Base-by-base conservation (phyloP, 352 stramenopile species). In the Pythium scleroteichum region DNA sequence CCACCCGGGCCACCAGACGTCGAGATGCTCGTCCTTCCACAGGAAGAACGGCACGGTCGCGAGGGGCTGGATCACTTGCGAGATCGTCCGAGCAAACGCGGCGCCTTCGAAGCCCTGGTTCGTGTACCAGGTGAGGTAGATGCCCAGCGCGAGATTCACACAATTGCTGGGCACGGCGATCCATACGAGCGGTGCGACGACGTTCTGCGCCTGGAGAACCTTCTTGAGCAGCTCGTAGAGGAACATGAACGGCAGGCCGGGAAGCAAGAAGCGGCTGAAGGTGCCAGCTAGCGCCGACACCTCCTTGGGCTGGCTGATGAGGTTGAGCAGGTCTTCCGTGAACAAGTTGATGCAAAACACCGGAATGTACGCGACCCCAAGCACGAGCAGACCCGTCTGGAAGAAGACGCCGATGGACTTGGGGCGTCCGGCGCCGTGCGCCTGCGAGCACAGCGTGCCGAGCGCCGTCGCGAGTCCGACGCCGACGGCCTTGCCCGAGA, bases 361-460 rank as follows among this genome's bases (percentile, higher is more conserved):
- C 3, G 81, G 78, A 3, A 78, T 42, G 32, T 83, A 70, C 16
- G 72, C 71, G 8, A 71, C 63, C 0, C 54, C 42, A 22, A 95
- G 64, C 23, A 93, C 74, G 48, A 88, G 38, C 0, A 89, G 32
- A 2, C 81, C 84, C 2, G 75, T 79, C 54, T 94, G 77, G 50
- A 91, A 76, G 67, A 92, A 95, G 38, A 82, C 69, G 0, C 85
- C 88, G 58, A 96, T 92, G 62, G 87, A 87, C 7, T 71, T 67
- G 26, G 69, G 69, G 14, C 75, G 66, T 26, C 75, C 79, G 33
- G 90, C 88, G 35, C 88, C 88, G 44, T 83, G 90, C 38, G 88
- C 82, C 64, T 95, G 81, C 10, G 85, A 85, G 54, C 86, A 96
- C 0, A 97, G 69, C 53, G 90, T 97, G 65, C 97, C 90, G 54